A percentile compares a stretch with the other conserved stretches of the same genome.
Evolutionary conservation across 2,329 filamentous ascomycete species (phyloP).

Genomic region (Claviceps maximensis): DNA sequence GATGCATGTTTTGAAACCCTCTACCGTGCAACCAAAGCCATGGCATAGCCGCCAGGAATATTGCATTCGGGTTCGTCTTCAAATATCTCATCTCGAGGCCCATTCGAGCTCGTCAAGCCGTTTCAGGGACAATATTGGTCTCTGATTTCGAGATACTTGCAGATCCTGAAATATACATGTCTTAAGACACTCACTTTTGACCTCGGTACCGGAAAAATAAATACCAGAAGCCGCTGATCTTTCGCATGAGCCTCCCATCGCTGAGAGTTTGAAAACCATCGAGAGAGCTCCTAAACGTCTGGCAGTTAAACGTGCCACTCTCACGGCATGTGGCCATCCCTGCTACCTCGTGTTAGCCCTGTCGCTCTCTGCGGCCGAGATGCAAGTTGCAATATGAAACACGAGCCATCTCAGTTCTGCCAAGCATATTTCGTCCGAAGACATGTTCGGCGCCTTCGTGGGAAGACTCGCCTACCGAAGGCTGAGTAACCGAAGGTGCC

Average conservation of each 20-base stretch:
- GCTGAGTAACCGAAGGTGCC: neutral
- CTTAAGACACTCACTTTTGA: neutral
- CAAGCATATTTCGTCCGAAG: neutral
- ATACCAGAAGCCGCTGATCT: neutral
- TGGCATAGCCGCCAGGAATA: neutral
- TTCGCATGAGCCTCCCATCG: neutral
- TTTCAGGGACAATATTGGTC: neutral
- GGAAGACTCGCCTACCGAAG: neutral
- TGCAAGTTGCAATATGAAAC: slow-evolving; percentile 2
- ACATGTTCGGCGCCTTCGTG: neutral
- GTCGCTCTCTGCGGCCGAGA: slow-evolving; percentile 5
- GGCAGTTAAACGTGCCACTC: neutral
- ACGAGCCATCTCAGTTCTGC: neutral
- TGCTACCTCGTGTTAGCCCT: slow-evolving; percentile 7
- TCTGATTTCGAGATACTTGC: neutral
- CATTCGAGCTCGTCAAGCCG: neutral
- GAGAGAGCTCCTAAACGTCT: neutral
- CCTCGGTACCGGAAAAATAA: neutral
- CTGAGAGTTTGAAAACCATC: neutral
- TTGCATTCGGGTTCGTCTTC: neutral
- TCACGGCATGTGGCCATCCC: slow-evolving; percentile 3
- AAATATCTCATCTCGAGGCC: neutral
- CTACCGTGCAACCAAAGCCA: slow-evolving; percentile 1
- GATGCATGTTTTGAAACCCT: slow-evolving; percentile 6
- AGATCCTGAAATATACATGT: neutral